A percentile compares a stretch with the other conserved stretches of the same genome.
These are phyloP conservation scores for Orbilia ellipsospora DNA, from an alignment of 2,329 filamentous ascomycete genomes.

Conservation along the genomic window DNA sequence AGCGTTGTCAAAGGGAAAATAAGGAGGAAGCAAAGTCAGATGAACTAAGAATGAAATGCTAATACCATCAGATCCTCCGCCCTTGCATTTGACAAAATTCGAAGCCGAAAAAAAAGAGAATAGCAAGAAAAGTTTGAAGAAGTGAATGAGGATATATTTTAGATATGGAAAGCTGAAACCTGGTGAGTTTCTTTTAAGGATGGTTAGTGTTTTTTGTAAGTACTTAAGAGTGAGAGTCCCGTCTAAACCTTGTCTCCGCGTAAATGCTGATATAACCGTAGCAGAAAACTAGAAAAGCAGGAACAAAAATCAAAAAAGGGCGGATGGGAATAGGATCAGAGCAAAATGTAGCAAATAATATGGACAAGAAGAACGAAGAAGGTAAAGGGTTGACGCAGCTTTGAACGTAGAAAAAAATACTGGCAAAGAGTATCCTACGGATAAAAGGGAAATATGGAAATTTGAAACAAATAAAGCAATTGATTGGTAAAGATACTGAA, in stretches of 20 bases:
- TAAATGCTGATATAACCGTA: conserved; percentile 59
- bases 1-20: background rate
- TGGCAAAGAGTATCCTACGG: background rate
- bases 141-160: conserved; percentile 10
- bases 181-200: conserved; percentile 12
- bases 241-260: conserved; percentile 57
- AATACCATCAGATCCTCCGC: conserved; percentile 28
- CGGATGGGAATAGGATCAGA: conserved; percentile 7
- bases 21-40: conserved; percentile 6
- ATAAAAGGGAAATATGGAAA: conserved; percentile 33
- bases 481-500: conserved; percentile 9
- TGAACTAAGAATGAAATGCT: background rate
- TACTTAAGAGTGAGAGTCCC: conserved; percentile 6
- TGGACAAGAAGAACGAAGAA: conserved; percentile 26
- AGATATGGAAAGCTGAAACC: conserved; percentile 22
- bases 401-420: background rate
- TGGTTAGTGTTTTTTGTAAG: conserved; percentile 1
- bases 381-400: conserved; percentile 18
- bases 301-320: conserved; percentile 59
- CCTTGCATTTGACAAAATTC: background rate
- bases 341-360: conserved; percentile 26
- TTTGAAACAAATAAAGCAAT: conserved; percentile 57
- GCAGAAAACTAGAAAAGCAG: conserved; percentile 60
- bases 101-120: background rate
- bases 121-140: conserved; percentile 1